Evolutionary conservation across 1,284 basidiomycete species (phyloP).

Genomic region (Irpex sp.): DNA sequence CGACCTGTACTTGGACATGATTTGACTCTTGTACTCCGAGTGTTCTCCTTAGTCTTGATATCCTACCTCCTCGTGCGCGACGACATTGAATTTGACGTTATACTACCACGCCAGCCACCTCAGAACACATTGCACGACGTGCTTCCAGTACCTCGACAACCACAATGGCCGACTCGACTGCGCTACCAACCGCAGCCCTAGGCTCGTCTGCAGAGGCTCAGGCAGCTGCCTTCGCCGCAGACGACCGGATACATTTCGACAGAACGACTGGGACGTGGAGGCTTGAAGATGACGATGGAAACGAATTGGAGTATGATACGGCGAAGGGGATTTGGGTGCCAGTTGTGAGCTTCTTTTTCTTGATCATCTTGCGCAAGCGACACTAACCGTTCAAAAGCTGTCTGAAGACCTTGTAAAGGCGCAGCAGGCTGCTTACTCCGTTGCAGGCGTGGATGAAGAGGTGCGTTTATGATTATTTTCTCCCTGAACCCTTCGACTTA

Average conservation of each 20-base stretch:
- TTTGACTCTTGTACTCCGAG: no score
- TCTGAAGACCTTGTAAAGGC: conserved; percentile 80
- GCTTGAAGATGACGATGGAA: conserved; percentile 85
- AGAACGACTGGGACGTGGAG: conserved; percentile 78
- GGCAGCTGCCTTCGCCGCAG: conserved; percentile 66
- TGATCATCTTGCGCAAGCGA: background rate
- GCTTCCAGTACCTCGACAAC: no score
- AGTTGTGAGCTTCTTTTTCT: conserved; percentile 49
- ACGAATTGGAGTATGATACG: conserved; percentile 86
- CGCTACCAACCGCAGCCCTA: conserved; percentile 45
- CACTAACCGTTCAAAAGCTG: conserved; percentile 39
- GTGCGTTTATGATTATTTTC: conserved; percentile 41
- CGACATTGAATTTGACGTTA: no score
- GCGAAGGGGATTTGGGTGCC: conserved; percentile 77
- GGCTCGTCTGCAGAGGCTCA: conserved; percentile 52
- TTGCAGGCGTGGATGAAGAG: conserved; percentile 88
- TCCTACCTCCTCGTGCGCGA: no score
- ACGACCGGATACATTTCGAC: conserved; percentile 80
- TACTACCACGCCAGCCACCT: no score
- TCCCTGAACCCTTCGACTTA: background rate
- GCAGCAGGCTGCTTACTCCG: conserved; percentile 91
- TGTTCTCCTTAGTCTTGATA: no score
- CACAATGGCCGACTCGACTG: conserved; percentile 19
- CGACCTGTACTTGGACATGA: no score
- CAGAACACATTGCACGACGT: no score